Conservation (phyloP, 1,139 yeast species). For the Nadsonia starkeyi-henricii region DNA sequence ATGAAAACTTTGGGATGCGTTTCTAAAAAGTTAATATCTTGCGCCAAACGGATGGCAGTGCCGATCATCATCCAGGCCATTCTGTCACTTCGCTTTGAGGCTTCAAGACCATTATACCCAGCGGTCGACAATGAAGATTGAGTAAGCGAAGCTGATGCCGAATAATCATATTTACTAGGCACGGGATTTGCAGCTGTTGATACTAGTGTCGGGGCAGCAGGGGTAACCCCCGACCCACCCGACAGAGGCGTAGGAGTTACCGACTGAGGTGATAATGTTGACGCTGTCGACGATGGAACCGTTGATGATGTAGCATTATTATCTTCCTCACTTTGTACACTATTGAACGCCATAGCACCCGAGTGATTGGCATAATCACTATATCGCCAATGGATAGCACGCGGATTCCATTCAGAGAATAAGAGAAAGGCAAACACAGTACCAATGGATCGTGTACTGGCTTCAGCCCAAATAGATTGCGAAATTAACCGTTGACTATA, state of each 20-base stretch:
- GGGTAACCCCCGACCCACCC: neutral
- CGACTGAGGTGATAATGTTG: too few species aligned
- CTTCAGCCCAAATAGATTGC: constrained; percentile 90
- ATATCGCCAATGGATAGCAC: constrained; percentile 87
- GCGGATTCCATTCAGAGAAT: constrained; percentile 92
- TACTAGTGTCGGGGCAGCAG: too few species aligned
- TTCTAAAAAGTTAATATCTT: constrained; percentile 72
- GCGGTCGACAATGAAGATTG: constrained; percentile 10
- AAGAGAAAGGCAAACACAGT: constrained; percentile 72
- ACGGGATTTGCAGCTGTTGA: neutral
- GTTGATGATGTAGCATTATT: neutral
- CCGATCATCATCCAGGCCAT: constrained; percentile 95
- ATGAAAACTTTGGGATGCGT: constrained; percentile 59
- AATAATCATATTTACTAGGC: neutral
- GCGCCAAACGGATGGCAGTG: constrained; percentile 72
- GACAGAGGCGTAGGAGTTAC: too few species aligned
- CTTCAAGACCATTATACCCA: constrained; percentile 61
- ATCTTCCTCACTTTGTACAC: neutral
- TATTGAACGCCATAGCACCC: neutral
- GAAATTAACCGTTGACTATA: constrained; percentile 72
- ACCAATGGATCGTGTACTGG: constrained; percentile 75
- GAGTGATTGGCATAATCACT: constrained; percentile 63
- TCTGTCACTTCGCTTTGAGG: constrained; percentile 73
- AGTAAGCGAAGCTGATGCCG: neutral
- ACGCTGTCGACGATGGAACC: too few species aligned